Evolutionary conservation across 441 rosid species (phyloP).

Genomic region (Sinapis alba): DNA sequence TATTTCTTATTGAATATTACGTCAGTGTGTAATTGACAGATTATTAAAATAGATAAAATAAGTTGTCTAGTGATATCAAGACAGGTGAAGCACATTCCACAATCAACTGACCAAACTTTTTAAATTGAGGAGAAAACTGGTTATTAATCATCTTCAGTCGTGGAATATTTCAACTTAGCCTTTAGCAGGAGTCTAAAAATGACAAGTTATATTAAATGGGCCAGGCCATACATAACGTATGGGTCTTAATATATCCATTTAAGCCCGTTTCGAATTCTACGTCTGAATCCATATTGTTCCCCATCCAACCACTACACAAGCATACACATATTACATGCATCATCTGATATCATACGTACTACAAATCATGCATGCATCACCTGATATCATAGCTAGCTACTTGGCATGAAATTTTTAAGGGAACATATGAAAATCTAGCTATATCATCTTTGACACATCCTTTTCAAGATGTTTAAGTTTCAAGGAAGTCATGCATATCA

Average conservation of each 20-base stretch:
- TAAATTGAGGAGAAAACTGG: neutral
- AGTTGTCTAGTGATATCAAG: slow-evolving; percentile 34
- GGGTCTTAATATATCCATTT: neutral
- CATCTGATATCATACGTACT: neutral
- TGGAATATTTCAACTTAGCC: slow-evolving; percentile 28
- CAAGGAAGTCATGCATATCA: slow-evolving; percentile 5
- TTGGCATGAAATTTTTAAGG: neutral
- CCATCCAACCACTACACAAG: neutral
- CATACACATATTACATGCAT: neutral
- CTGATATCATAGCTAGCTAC: neutral
- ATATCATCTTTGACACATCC: neutral
- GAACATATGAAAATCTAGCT: neutral
- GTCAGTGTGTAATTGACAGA: slow-evolving; percentile 25
- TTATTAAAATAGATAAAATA: slow-evolving; percentile 5
- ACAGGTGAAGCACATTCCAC: slow-evolving; percentile 34
- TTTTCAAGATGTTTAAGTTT: slow-evolving; percentile 7
- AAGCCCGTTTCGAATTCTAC: neutral
- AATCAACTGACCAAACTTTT: neutral
- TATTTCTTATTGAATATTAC: slow-evolving; percentile 28
- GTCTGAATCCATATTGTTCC: slow-evolving; percentile 4
- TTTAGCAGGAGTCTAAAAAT: neutral
- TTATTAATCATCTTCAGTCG: neutral
- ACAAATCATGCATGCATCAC: neutral
- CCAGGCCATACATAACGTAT: neutral
- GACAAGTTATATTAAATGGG: neutral